Conservation (phyloP, 2,329 filamentous ascomycete genomes). For the Xylaria arbuscula region DNA sequence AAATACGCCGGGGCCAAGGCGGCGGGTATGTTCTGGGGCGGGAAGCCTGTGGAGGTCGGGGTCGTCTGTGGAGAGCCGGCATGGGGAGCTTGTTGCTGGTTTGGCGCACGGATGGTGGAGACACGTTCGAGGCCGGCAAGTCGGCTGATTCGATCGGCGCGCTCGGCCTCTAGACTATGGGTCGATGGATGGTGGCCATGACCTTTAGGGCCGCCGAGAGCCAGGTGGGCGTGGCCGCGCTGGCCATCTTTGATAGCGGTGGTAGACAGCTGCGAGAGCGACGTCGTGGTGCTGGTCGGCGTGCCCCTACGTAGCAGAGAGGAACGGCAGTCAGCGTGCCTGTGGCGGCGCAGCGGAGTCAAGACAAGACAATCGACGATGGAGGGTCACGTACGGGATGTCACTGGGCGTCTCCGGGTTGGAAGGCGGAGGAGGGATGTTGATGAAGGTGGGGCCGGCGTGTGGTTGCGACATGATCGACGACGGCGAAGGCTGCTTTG, state of each 20-base stretch:
- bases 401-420: conserved; percentile 89
- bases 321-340: conserved; percentile 33
- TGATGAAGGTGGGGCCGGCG: conserved; percentile 77
- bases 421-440: conserved; percentile 83
- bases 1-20: conserved; percentile 78
- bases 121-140: conserved; percentile 92
- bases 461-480: conserved; percentile 52
- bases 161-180: conserved; percentile 87
- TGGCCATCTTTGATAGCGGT: conserved; percentile 97
- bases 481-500: conserved; percentile 2
- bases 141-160: conserved; percentile 93
- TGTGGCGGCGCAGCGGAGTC: conserved; percentile 30
- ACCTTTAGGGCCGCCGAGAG: conserved; percentile 63
- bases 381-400: conserved; percentile 75
- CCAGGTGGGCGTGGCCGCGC: conserved; percentile 77
- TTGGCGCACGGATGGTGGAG: conserved; percentile 73
- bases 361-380: conserved; percentile 6
- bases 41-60: conserved; percentile 61
- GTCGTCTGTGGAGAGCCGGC: conserved; percentile 62
- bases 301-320: conserved; percentile 74
- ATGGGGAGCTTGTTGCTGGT: conserved; percentile 48
- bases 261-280: conserved; percentile 89
- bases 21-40: conserved; percentile 52
- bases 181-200: conserved; percentile 70
- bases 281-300: conserved; percentile 91